A percentile compares a stretch with the other conserved stretches of the same genome.
phyloP scores from a whole-genome alignment of 441 rosid species.

The Metrosideros polymorpha region DNA sequence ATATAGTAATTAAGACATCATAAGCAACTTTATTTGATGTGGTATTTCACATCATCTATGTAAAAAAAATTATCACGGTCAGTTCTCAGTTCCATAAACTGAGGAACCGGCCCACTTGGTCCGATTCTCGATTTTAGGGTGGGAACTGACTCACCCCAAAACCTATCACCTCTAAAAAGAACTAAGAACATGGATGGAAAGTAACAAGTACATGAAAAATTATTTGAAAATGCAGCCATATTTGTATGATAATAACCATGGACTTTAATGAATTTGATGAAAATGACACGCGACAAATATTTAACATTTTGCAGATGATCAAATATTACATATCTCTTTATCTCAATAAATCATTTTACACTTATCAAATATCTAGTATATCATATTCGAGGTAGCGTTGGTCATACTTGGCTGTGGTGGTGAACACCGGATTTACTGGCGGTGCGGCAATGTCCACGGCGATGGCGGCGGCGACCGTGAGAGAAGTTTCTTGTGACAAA shows the following conservation, averaged over 20 bases:
- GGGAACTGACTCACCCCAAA: too few species aligned
- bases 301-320: not conserved
- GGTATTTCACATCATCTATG: too few species aligned
- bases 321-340: rapidly evolving
- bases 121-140: too few species aligned
- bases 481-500: rapidly evolving
- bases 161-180: too few species aligned
- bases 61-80: too few species aligned
- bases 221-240: too few species aligned
- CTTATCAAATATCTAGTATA: rapidly evolving
- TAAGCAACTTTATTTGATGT: too few species aligned
- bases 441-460: not conserved
- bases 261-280: not conserved
- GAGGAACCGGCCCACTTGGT: too few species aligned
- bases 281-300: not conserved
- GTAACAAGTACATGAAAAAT: too few species aligned
- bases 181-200: too few species aligned
- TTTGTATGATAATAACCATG: not conserved
- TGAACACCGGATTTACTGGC: rapidly evolving
- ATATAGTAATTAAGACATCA: too few species aligned
- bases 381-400: rapidly evolving
- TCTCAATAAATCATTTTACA: rapidly evolving
- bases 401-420: not conserved
- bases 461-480: rapidly evolving
- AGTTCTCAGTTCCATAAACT: too few species aligned